Evolutionary conservation across 2,329 filamentous ascomycete genomes (phyloP).

Genomic region (Diaporthe helianthi): DNA sequence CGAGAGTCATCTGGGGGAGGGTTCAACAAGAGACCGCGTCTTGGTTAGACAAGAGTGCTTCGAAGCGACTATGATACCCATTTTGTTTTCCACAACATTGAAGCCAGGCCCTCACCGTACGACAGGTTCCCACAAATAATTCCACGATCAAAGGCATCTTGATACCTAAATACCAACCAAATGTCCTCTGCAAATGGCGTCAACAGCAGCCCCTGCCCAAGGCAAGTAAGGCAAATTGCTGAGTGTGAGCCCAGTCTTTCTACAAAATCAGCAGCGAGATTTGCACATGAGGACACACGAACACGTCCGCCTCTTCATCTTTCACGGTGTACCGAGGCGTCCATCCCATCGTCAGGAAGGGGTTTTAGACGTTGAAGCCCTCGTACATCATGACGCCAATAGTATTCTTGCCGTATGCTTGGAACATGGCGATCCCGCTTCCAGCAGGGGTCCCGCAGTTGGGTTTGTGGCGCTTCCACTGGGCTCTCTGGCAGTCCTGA

Average conservation of each 20-base stretch:
- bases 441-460: constrained; percentile 17
- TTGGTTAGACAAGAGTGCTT: constrained; percentile 22
- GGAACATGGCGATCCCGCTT: neutral
- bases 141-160: neutral
- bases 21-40: constrained; percentile 56
- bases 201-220: neutral
- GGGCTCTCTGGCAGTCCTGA: constrained; percentile 33
- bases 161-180: neutral
- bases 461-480: constrained; percentile 34
- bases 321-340: neutral
- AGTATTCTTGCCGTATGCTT: neutral
- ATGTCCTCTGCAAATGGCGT: neutral
- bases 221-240: neutral
- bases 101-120: neutral
- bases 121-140: neutral
- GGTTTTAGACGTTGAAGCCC: neutral
- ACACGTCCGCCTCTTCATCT: too few relatives aligned
- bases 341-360: neutral
- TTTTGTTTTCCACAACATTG: neutral
- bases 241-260: neutral
- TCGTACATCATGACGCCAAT: neutral
- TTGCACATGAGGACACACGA: neutral
- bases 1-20: constrained; percentile 55
- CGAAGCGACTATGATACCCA: constrained; percentile 31
- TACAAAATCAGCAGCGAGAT: neutral